Evolutionary conservation across 2,329 filamentous ascomycete genomes (phyloP), one percentile per base, ranked within the genome.

Genomic region (Lachnellula suecica): DNA sequence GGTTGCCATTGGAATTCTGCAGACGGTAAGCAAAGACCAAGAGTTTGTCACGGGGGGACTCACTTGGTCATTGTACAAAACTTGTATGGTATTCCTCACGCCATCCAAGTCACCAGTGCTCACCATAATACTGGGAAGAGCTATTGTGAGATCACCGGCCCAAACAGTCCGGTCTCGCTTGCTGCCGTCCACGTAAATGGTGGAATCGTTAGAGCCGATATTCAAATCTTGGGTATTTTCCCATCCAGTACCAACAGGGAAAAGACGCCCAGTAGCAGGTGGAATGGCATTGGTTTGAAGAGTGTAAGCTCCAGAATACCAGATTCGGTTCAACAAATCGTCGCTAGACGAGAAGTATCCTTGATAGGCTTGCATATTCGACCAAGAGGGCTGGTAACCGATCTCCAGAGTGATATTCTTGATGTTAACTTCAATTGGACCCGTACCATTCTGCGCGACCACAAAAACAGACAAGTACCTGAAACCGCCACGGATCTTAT

Each of bases 121-220:
- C 2, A 82, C 75, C 9, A 79, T 74, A 11, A 81, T 74, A 27
- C 71, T 74, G 2, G 81, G 79, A 0, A 81, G 71, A 4, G 79
- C 77, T 54, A 83, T 79, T 4, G 74, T 74, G 71, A 85, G 80
- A 61, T 86, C 83, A 1, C 82, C 82, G 10, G 82, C 76, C 81
- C 81, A 85, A 2, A 85, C 77, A 17, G 81, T 69, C 8, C 79
- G 73, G 59, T 84, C 82, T 27, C 82, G 72, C 62, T 84, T 84
- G 1, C 79, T 78, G 13, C 81, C 82, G 62, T 85, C 81, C 1
- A 66, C 64, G 45, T 66, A 70, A 2, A 64, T 54, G 4, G 61
- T 63, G 68, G 71, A 52, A 22, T 53, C 54, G 9, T 24, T 53
- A 5, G 53, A 53, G 1, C 57, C 50, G 67, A 68, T 43, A 74